Evolutionary conservation across 805 yeast genomes (phyloP).

Genomic region (Wickerhamomyces kurtzmanii): DNA sequence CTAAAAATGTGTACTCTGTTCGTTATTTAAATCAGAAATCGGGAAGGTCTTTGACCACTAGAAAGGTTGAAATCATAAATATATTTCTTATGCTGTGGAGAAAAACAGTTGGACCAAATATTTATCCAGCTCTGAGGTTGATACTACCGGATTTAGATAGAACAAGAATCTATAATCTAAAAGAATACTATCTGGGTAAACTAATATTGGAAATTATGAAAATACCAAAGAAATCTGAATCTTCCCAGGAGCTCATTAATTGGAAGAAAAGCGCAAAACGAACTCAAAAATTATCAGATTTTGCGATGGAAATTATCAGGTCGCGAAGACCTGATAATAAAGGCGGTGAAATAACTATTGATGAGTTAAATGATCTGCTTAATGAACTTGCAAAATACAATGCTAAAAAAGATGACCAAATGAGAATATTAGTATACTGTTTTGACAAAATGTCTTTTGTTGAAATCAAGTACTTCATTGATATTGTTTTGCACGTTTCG

Average conservation of each 20-base stretch:
- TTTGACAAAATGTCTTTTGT: conserved; percentile 42
- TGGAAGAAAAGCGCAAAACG: conserved; percentile 37
- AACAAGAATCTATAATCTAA: conserved; percentile 46
- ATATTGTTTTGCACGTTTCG: conserved; percentile 50
- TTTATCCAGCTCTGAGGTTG: conserved; percentile 58
- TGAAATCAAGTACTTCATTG: conserved; percentile 62
- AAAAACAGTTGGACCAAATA: conserved; percentile 44
- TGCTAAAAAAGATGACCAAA: conserved; percentile 25
- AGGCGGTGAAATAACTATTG: conserved; percentile 30
- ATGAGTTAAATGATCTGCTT: conserved; percentile 36
- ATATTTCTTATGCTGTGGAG: conserved; percentile 43
- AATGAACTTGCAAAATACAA: conserved; percentile 29
- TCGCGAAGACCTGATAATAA: conserved; percentile 31
- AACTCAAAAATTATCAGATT: conserved; percentile 36
- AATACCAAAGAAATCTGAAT: conserved; percentile 51
- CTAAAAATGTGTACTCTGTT: too few species aligned
- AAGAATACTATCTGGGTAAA: conserved; percentile 51
- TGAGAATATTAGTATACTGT: conserved; percentile 36
- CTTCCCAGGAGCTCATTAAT: conserved; percentile 36
- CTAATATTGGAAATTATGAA: conserved; percentile 40
- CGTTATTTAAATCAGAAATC: conserved; percentile 3
- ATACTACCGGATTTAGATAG: conserved; percentile 55
- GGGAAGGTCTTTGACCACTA: conserved; percentile 11
- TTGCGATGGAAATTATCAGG: conserved; percentile 39
- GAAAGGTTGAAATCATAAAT: conserved; percentile 19